Conservation (phyloP, 2,329 filamentous ascomycete genomes). For the Pseudogymnoascus sp. region DNA sequence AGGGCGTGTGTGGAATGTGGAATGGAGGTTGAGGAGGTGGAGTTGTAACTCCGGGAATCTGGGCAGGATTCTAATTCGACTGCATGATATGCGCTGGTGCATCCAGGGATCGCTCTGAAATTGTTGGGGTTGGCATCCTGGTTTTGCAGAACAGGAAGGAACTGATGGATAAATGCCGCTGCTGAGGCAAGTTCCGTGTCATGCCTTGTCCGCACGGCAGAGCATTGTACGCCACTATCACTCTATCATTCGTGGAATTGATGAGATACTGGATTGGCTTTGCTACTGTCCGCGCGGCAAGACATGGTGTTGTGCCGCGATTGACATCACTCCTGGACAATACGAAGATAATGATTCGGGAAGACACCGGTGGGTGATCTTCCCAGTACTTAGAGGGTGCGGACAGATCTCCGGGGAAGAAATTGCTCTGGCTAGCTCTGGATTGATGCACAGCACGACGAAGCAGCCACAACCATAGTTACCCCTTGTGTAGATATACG, state of each 20-base stretch:
- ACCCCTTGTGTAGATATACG: background rate
- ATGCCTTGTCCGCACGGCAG: background rate
- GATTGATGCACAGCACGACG: background rate
- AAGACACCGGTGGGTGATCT: background rate
- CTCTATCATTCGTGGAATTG: background rate
- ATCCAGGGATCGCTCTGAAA: background rate
- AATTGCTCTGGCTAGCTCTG: background rate
- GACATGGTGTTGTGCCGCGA: background rate
- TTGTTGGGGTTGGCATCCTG: background rate
- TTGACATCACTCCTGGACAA: background rate
- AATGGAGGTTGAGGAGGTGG: constrained; percentile 68
- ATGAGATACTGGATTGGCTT: background rate
- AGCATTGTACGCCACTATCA: background rate
- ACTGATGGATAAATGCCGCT: background rate
- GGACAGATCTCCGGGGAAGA: background rate
- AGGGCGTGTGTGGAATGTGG: constrained; percentile 73
- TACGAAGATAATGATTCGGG: background rate
- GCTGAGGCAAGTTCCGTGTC: background rate
- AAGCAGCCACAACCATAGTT: background rate
- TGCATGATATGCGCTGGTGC: background rate
- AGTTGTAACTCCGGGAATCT: constrained; percentile 18
- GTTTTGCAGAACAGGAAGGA: background rate
- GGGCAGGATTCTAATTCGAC: background rate
- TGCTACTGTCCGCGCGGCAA: background rate
- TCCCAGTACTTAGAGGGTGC: background rate